These are phyloP conservation scores for Lophiotrema nucula DNA, from an alignment of 495 filamentous ascomycete species.

Conservation along the genomic window DNA sequence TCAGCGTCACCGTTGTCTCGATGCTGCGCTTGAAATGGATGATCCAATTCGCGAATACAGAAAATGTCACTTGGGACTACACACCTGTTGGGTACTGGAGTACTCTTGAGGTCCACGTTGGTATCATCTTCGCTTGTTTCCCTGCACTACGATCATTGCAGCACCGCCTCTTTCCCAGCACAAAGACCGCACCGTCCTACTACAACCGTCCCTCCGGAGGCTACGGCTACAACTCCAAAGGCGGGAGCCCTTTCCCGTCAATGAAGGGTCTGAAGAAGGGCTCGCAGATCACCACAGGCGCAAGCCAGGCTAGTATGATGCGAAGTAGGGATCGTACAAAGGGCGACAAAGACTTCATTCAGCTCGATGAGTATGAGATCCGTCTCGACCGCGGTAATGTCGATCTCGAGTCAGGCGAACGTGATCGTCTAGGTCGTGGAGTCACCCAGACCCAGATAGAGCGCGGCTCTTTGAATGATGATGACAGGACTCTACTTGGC, in stretches of 20 bases:
- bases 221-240: constrained; percentile 11
- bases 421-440: neutral
- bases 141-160: constrained; percentile 31
- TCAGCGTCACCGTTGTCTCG: constrained; percentile 44
- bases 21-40: constrained; percentile 45
- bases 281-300: neutral
- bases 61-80: constrained; percentile 37
- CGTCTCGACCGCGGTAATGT: neutral
- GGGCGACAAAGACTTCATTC: constrained; percentile 19
- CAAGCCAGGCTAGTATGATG: constrained; percentile 5
- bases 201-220: neutral
- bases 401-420: neutral
- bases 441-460: constrained; percentile 3
- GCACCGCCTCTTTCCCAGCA: constrained; percentile 23
- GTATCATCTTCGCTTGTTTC: constrained; percentile 42
- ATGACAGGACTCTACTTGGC: neutral
- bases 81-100: constrained; percentile 36
- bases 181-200: neutral
- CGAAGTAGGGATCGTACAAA: constrained; percentile 2
- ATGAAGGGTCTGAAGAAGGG: neutral
- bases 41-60: constrained; percentile 40
- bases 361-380: constrained; percentile 17
- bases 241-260: constrained; percentile 9
- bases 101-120: constrained; percentile 39
- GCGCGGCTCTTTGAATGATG: neutral